Evolutionary conservation across 106 monocot species (phyloP).

Genomic region (Allium cepa): DNA sequence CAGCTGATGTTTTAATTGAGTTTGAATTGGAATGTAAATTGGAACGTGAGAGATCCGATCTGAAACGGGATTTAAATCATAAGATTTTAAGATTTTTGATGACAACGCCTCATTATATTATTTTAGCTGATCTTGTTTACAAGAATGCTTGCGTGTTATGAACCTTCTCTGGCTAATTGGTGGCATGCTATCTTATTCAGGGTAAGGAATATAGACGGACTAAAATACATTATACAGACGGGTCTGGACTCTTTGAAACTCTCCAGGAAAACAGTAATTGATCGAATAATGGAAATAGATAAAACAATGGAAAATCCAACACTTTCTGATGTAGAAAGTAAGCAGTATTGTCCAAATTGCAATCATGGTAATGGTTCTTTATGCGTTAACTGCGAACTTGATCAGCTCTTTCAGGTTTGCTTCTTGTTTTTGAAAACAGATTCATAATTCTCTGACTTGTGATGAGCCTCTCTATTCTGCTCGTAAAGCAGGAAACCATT

Average conservation of each 20-base stretch:
- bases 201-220: conserved; percentile 37
- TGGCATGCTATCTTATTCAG: conserved; percentile 25
- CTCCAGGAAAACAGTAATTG: conserved; percentile 61
- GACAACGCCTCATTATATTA: no score
- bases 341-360: conserved; percentile 78
- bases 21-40: no score
- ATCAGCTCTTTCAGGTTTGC: conserved; percentile 78
- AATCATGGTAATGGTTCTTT: conserved; percentile 68
- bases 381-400: conserved; percentile 81
- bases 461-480: neutral
- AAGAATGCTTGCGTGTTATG: no score
- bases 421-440: no score
- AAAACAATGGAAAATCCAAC: conserved; percentile 76
- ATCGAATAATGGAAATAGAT: conserved; percentile 66
- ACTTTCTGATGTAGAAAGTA: conserved; percentile 60
- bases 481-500: neutral
- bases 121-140: no score
- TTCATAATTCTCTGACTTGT: neutral
- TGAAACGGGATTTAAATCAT: no score
- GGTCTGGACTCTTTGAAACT: conserved; percentile 71
- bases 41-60: no score
- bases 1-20: no score
- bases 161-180: no score
- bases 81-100: no score
- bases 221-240: conserved; percentile 67